Conservation (phyloP, 768 basidiomycete genomes). For the Kondoa subrosea region DNA sequence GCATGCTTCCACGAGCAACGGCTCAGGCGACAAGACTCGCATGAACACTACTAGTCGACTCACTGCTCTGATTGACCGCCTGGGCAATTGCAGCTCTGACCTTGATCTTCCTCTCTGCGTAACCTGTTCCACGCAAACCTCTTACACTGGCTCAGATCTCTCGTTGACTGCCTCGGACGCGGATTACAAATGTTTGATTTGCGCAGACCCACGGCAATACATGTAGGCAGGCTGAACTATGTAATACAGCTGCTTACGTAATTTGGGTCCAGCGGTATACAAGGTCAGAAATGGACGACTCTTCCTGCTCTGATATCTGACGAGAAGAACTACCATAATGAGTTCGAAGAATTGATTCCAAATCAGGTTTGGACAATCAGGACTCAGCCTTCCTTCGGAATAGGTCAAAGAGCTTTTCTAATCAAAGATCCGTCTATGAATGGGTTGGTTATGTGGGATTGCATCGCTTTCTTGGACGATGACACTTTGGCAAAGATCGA, state of each 20-base stretch:
- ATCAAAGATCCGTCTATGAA: constrained; percentile 9
- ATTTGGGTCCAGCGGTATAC: no score
- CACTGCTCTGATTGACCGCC: constrained; percentile 1
- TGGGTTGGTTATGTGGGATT: constrained; percentile 18
- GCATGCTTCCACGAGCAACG: neutral
- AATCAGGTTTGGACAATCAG: constrained; percentile 10
- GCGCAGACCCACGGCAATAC: constrained; percentile 14
- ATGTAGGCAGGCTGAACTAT: no score
- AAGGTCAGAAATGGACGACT: constrained; percentile 19
- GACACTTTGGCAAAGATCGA: constrained; percentile 14
- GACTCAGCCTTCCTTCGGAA: constrained; percentile 14
- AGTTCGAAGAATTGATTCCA: constrained; percentile 13
- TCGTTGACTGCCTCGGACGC: constrained; percentile 9
- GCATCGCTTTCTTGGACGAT: constrained; percentile 15
- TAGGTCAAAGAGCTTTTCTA: constrained; percentile 16
- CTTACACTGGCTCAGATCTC: constrained; percentile 5
- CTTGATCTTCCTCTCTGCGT: constrained; percentile 10
- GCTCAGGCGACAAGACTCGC: neutral
- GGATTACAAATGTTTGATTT: constrained; percentile 13
- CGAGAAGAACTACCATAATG: constrained; percentile 9
- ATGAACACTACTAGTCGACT: neutral
- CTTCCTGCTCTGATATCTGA: neutral
- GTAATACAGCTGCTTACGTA: no score
- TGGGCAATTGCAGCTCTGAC: constrained; percentile 1
- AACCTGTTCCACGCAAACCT: constrained; percentile 10